Conservation (phyloP, 345 rosid genomes). For the Linum tenue region DNA sequence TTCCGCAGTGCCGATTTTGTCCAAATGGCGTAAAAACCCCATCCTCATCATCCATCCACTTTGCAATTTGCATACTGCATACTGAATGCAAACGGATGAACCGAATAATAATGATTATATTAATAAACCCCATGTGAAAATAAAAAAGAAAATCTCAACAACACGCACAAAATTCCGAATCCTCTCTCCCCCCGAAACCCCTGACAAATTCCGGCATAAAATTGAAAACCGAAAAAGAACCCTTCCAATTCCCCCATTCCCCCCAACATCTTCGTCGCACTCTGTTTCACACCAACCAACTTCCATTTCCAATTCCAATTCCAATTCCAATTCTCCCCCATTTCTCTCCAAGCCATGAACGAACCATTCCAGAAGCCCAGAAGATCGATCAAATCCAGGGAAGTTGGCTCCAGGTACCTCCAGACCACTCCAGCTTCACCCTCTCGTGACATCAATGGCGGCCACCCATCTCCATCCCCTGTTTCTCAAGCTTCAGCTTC, state of each 20-base stretch:
- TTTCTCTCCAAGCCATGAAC: background rate
- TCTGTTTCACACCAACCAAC: background rate
- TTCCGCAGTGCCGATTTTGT: background rate
- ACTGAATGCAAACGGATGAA: too few species aligned
- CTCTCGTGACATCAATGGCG: background rate
- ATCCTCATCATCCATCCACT: too few species aligned
- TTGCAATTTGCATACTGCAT: too few species aligned
- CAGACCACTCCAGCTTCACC: conserved; percentile 34
- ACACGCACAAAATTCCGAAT: background rate
- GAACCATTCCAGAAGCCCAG: conserved; percentile 34
- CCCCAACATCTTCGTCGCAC: background rate
- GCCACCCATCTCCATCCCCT: conserved; percentile 22
- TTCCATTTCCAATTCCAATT: background rate
- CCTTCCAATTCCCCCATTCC: background rate
- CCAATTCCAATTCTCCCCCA: background rate
- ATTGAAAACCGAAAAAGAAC: background rate
- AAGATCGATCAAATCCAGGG: conserved; percentile 38
- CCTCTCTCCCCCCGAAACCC: background rate
- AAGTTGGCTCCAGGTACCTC: conserved; percentile 59
- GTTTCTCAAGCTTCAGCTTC: conserved; percentile 18
- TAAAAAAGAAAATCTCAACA: background rate
- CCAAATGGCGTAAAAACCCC: background rate
- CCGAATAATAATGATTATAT: too few species aligned
- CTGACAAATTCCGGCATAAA: too few species aligned
- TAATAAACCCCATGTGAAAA: too few species aligned